These are phyloP conservation scores for Alternaria incomplexa DNA, from an alignment of 2,329 filamentous ascomycete species.

Conservation along the genomic window DNA sequence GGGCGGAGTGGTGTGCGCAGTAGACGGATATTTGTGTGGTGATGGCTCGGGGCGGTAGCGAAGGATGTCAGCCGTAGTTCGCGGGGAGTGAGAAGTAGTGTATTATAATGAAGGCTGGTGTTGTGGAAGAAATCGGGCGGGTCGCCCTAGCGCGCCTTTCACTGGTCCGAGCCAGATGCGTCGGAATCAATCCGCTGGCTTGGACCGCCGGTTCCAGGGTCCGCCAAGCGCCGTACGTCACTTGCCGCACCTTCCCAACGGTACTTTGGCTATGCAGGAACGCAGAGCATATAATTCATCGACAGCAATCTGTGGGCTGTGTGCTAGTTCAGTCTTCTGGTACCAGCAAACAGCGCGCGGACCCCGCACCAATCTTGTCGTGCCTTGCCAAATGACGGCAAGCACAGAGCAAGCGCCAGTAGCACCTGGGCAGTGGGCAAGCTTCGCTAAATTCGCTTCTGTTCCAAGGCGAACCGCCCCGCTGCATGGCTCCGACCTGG, in stretches of 20 bases:
- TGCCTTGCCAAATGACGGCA: neutral
- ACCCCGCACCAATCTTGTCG: neutral
- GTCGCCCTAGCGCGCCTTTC: slow-evolving; percentile 12
- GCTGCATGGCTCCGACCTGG: slow-evolving; percentile 14
- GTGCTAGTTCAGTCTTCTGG: neutral
- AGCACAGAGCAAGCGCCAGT: slow-evolving; percentile 13
- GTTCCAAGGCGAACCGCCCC: slow-evolving; percentile 15
- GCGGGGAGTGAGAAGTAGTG: slow-evolving; percentile 11
- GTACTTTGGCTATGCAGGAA: slow-evolving; percentile 9
- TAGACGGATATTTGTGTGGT: slow-evolving; percentile 10
- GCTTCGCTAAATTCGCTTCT: neutral
- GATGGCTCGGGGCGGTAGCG: slow-evolving; percentile 25
- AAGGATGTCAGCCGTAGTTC: slow-evolving; percentile 11
- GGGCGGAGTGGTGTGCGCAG: neutral
- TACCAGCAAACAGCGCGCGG: neutral
- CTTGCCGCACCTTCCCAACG: neutral
- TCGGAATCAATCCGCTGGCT: slow-evolving; percentile 16
- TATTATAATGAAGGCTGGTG: slow-evolving; percentile 14
- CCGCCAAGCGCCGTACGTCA: slow-evolving; percentile 14
- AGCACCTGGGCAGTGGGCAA: neutral
- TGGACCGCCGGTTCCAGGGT: slow-evolving; percentile 10
- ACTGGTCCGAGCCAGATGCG: slow-evolving; percentile 4
- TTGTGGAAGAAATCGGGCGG: slow-evolving; percentile 21
- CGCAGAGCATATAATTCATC: neutral
- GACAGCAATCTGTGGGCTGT: neutral